Evolutionary conservation across 1,139 yeast species (phyloP), one percentile per base, ranked within the genome.

Genomic region (Zygoascus meyerae): DNA sequence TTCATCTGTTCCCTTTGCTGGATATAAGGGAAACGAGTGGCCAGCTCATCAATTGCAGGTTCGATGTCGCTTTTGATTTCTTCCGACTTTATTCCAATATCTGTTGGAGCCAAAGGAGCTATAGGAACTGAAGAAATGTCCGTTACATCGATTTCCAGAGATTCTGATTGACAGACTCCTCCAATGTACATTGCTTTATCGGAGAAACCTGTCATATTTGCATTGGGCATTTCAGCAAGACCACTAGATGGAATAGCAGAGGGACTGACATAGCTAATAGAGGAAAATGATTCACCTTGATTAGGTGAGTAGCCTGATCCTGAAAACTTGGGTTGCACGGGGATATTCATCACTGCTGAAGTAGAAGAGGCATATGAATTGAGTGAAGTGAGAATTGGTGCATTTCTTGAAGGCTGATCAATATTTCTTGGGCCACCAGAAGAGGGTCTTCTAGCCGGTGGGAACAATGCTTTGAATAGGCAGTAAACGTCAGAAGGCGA

Each of bases 11-110:
- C 55, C 10, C 56, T 47, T 32, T 52, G 51, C 26, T 60, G 59
- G 21, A 60, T 46, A 31, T 60, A 58, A 1, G 65, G 63, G 43
- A 60, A 60, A 37, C 54, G 54, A 37, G 51, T 47, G 16, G 61
- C 39, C 29, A 66, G 47, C 30, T 60, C 67, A 30, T 58, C 60
- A 42, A 63, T 61, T 8, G 63, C 69, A 0, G 69, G 69, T 34
- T 64, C 67, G 18, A 66, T 47, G 40, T 65, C 69, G 9, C 51
- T 48, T 17, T 58, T 53, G 32, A 66, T 64, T 36, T 63, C 65
- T 9, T 59, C 64, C n/a, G 66, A 51, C 34, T 64, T 35, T 12
- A n/a, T n/a, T 8, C 14, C 14, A 11, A 35, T n/a, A 7, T 37
- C 43, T 4, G 31, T 26, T 2, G 45, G 40, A 7, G 9, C 12